Base-by-base conservation (phyloP, 2,329 filamentous ascomycete species). In the Chalaropsis thielavioides region DNA sequence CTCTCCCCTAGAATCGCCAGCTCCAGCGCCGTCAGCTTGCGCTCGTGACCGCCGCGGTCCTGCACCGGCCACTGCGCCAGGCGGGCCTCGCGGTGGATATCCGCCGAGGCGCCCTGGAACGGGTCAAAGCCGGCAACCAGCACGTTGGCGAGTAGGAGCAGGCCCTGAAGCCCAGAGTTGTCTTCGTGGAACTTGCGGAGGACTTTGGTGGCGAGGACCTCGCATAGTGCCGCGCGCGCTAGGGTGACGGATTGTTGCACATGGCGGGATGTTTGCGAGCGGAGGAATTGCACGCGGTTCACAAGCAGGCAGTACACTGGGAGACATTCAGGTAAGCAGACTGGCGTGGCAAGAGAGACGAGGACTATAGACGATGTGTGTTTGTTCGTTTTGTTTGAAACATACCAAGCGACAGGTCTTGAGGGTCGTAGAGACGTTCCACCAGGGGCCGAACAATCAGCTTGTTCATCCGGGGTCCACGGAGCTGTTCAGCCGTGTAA, bases 1-100 rank as follows among this genome's bases (percentile, higher is more conserved):
- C 84, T 86, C 71, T 89, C 85, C 0, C 85, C 86, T 0, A 89
- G 79, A 66, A 90, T 88, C 43, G 85, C 86, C 38, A 90, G 80
- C 72, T 90, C 87, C 2, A 90, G 76, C 1, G 86, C 84, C 1
- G 85, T 88, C 40, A 88, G 73, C 71, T 84, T 85, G 64, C 82
- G 72, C 69, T 78, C 77, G 54, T 76, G 73, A 27, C 75, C 75
- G 61, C 72, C 71, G 68, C 74, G 70, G 17, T 75, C 71, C 35
- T 67, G 65, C 19, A 75, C 70, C 0, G 75, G 73, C 75, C 75
- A 77, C 62, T 76, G 75, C 3, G 72, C 70, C 6, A 73, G 72
- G 11, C 75, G 72, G 7, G 78, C 78, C 56, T 80, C 77, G 13
- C 78, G 76, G 44, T 79, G 75, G 27, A 88, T 79, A 3, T 64